phyloP scores from a whole-genome alignment of 108 stramenopile genomes.

The Cyclotella baltica region DNA sequence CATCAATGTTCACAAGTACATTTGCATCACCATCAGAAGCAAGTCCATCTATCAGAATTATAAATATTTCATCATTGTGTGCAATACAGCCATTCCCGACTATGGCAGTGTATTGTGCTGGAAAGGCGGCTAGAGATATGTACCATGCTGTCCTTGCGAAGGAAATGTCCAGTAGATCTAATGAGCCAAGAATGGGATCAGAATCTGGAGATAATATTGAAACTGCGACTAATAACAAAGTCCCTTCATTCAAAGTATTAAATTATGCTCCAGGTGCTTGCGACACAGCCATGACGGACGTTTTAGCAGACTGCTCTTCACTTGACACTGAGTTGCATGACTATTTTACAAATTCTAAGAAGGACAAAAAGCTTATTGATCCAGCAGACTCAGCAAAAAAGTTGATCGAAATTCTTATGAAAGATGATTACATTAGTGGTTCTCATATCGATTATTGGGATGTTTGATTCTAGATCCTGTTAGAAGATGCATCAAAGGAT shows the following conservation, averaged over 20 bases:
- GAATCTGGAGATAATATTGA: slow-evolving; percentile 1
- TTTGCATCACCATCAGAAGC: slow-evolving; percentile 18
- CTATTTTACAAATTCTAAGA: slow-evolving; percentile 42
- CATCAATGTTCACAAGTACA: slow-evolving; percentile 51
- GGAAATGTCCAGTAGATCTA: slow-evolving; percentile 37
- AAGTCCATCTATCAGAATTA: slow-evolving; percentile 34
- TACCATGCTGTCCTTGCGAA: slow-evolving; percentile 72
- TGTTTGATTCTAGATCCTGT: slow-evolving; percentile 13
- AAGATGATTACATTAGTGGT: slow-evolving; percentile 69
- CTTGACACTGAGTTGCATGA: slow-evolving; percentile 59
- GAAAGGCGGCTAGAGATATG: slow-evolving; percentile 81
- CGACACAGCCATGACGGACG: slow-evolving; percentile 75
- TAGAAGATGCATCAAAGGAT: no score
- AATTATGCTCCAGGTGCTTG: slow-evolving; percentile 88
- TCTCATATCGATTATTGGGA: slow-evolving; percentile 85
- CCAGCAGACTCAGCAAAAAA: slow-evolving; percentile 68
- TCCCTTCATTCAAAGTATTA: slow-evolving; percentile 50
- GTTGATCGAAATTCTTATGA: slow-evolving; percentile 56
- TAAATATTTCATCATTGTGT: slow-evolving; percentile 81
- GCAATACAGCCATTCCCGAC: slow-evolving; percentile 74
- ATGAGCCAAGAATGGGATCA: no score
- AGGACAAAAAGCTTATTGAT: slow-evolving; percentile 41
- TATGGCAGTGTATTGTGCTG: slow-evolving; percentile 77
- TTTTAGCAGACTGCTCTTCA: slow-evolving; percentile 45
- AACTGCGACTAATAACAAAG: neutral